phyloP scores from a whole-genome alignment of 2,329 filamentous ascomycete genomes.

The Hypoxylon sp. region DNA sequence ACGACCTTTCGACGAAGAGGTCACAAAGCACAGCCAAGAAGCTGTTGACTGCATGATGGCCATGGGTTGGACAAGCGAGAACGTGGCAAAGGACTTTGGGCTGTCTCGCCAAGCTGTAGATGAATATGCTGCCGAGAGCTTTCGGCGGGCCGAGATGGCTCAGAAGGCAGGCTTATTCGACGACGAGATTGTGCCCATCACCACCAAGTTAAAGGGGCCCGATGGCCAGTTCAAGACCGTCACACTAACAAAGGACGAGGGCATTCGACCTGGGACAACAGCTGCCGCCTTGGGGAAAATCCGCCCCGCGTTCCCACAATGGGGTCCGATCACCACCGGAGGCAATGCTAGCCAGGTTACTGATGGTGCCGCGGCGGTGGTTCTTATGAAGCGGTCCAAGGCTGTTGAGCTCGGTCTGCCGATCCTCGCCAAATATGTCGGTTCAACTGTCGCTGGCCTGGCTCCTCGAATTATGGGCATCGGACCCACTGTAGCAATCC shows the following conservation, averaged over 20 bases:
- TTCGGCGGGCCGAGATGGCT: slow-evolving; percentile 86
- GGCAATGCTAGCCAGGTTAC: slow-evolving; percentile 97
- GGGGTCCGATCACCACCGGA: slow-evolving; percentile 87
- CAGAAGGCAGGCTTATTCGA: slow-evolving; percentile 93
- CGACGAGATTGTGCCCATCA: slow-evolving; percentile 94
- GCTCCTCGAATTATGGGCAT: slow-evolving; percentile 98
- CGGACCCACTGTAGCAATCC: slow-evolving; percentile 79
- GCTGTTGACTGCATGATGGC: slow-evolving; percentile 89
- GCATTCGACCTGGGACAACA: slow-evolving; percentile 91
- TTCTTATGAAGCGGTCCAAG: slow-evolving; percentile 95
- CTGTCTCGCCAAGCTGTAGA: slow-evolving; percentile 87
- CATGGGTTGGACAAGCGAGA: slow-evolving; percentile 99
- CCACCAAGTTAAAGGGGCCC: slow-evolving; percentile 83
- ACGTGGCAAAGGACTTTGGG: slow-evolving; percentile 91
- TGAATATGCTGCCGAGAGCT: slow-evolving; percentile 87
- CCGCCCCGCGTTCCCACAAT: slow-evolving; percentile 89
- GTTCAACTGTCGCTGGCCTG: slow-evolving; percentile 89
- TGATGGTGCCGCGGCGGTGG: slow-evolving; percentile 88
- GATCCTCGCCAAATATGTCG: slow-evolving; percentile 94
- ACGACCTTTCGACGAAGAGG: slow-evolving; percentile 81
- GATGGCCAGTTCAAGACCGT: slow-evolving; percentile 85
- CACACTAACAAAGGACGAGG: slow-evolving; percentile 88
- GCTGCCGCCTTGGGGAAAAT: slow-evolving; percentile 86
- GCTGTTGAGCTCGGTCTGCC: slow-evolving; percentile 89
- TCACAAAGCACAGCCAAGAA: slow-evolving; percentile 80